Base-by-base conservation (phyloP, 345 rosid genomes). In the Melaleuca alternifolia region DNA sequence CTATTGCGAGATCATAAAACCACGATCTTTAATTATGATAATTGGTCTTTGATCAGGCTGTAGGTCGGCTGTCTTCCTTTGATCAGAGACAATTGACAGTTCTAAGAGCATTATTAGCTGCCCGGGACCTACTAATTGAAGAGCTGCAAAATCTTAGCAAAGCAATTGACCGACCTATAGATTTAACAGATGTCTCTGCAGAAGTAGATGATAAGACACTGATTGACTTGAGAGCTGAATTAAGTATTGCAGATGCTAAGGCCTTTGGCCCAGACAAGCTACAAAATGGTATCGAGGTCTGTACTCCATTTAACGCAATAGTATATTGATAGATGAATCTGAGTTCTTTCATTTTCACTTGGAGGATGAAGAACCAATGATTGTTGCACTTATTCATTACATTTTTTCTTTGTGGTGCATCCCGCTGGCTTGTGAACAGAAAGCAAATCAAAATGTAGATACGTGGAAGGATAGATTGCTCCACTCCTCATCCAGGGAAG, bases 241-340 rank as follows among this genome's bases (percentile, higher is more conserved):
- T 88, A 56, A 91, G 83, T 89, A 54, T 54, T 56, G 89, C 82
- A 87, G 90, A 87, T 85, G 87, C 53, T 88, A 91, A 91, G 84
- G 88, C 89, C 88, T 88, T 94, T 82, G 91, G 92, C 90, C 95
- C 89, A 89, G 91, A 92, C 93, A 94, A 90, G 90, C 93, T 91
- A 90, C 94, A 88, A 89, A 93, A 94, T 92, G 91, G 88, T 91
- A 90, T 90, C 89, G 95, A 96, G 99, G 99, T 97, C 93, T 91
- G 91, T 91, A 88, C 90, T 93, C 89, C 90, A 91, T 92, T 89
- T 86, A 83, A 48, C 83, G 33, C 54, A 20, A 59, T 89, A 86
- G 76, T 84, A 23, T 71, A 56, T 65, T 65, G 77, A 65, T 33
- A 71, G 20, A 33, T 71, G 79, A 56, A 81, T 84, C 53, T 83